Percentiles rank a stretch among this genome's conserved stretches.
Conservation (phyloP, 176 grass and related monocot genomes). For the Sorghum bicolor region Sorghum_bicolor_NCBIv3 NC_012872.2:61958501-61959000, state of each 20-base stretch:
- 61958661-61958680: not conserved
- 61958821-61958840: constrained; percentile 38
- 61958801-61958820: constrained; percentile 22
- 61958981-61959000: constrained; percentile 38
- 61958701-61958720: constrained; percentile 16
- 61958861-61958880: constrained; percentile 36
- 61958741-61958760: constrained; percentile 9
- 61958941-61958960: constrained; percentile 32
- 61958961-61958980: constrained; percentile 32
- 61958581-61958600: constrained; percentile 15
- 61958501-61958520: constrained; percentile 38
- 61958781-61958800: constrained; percentile 20
- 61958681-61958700: constrained; percentile 14
- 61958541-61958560: constrained; percentile 25
- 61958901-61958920: constrained; percentile 48
- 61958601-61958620: constrained; percentile 14
- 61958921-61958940: constrained; percentile 42
- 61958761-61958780: constrained; percentile 13
- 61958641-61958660: constrained; percentile 6
- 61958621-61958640: constrained; percentile 16
- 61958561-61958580: constrained; percentile 20
- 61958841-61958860: constrained; percentile 51
- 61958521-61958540: constrained; percentile 20
- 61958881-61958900: constrained; percentile 4
- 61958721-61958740: constrained; percentile 25